Base-by-base conservation (phyloP, 768 basidiomycete species). In the Chlorophyllum brunneum region DNA sequence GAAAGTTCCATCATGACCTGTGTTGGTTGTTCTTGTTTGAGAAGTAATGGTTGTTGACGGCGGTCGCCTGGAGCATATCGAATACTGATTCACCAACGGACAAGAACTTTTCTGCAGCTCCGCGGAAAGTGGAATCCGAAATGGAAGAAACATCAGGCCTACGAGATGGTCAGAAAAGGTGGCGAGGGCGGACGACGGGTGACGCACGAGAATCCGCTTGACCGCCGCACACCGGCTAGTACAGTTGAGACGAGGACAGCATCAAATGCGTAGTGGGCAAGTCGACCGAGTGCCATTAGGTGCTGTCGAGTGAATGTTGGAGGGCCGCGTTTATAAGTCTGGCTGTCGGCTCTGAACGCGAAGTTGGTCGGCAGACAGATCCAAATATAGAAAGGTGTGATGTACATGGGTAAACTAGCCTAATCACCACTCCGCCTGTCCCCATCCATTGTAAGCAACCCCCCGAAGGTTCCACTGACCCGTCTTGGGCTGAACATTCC, bases 61-160 rank as follows among this genome's bases (percentile, higher is more conserved):
- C 91, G 2, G 85, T 83, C 9, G 82, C 85, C 61, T 93, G 86
- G 30, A 87, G 72, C 67, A 93, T 78, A 63, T 92, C 89, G 70
- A 95, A 98, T 29, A 95, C 68, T 3, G 86, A 83, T 69, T 98
- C 95, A 46, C 95, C 95, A 22, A 93, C 73, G 30, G 85, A 82
- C 45, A 98, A 76, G 64, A 92, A 94, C 53, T 78, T 81, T 60
- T 97, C 89, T 2, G 90, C 84, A 8, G 91, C 68, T 15, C 82
- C 79, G 44, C 88, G 86, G 11, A 85, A 56, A 7, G 88, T 93
- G 2, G 86, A 78, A 62, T 98, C 92, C 33, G 88, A 72, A 55
- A 98, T 86, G 8, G 69, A 61, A 38, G 76, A 71, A 15, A 88
- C 81, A 59, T 92, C 73, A 22, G 85, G 77, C 24, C 93, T 92